Evolutionary conservation across 257 asterid species (phyloP).

Genomic region (Solanum boliviense): DNA sequence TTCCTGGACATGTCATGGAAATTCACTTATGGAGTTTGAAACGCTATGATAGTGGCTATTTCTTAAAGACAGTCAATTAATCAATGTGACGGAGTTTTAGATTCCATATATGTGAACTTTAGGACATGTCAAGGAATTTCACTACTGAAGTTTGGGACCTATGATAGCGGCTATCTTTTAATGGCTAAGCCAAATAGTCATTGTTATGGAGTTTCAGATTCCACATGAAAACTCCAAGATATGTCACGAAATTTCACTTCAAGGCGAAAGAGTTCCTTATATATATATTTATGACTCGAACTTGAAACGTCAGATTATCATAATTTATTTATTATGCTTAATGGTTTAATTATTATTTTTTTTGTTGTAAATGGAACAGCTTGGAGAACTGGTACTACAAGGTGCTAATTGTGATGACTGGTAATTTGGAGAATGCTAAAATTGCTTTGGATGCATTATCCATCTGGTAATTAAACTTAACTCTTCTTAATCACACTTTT

Average conservation of each 20-base stretch:
- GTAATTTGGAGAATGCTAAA: slow-evolving; percentile 55
- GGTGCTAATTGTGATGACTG: slow-evolving; percentile 65
- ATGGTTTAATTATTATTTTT: not conserved
- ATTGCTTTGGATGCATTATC: slow-evolving; percentile 78
- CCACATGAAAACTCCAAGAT: not conserved
- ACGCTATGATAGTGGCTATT: not conserved
- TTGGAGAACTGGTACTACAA: slow-evolving; percentile 77
- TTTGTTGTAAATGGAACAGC: slow-evolving; percentile 14
- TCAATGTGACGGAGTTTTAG: not conserved
- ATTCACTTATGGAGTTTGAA: not conserved
- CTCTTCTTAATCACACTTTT: not conserved
- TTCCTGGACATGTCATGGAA: not conserved
- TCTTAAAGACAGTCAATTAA: not conserved
- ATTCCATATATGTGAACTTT: not conserved
- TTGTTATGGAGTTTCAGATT: too few relatives aligned
- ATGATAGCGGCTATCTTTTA: not conserved
- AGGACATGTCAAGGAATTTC: not conserved
- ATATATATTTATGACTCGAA: too few relatives aligned
- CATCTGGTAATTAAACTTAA: slow-evolving; percentile 32
- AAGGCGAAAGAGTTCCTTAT: too few relatives aligned
- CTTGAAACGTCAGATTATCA: not conserved
- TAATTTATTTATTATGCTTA: not conserved
- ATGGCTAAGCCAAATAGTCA: not conserved
- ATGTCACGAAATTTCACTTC: not conserved
- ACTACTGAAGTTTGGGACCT: not conserved